Conservation (phyloP, 2,329 filamentous ascomycete genomes). For the Fusarium temperatum region DNA sequence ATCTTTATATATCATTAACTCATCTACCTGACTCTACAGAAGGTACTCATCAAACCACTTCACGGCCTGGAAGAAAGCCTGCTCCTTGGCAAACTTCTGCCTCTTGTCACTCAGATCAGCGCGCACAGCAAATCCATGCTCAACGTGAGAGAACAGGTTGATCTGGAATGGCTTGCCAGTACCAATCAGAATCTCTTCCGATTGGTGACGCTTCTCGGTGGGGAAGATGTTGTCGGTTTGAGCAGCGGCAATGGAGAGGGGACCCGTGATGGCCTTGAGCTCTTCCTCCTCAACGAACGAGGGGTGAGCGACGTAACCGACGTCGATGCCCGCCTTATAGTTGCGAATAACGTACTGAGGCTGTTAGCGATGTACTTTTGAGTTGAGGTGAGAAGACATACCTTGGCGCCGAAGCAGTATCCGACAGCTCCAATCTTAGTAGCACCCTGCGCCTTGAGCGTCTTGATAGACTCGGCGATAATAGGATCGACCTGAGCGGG, state of each 20-base stretch:
- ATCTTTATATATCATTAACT: not conserved
- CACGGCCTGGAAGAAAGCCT: conserved; percentile 79
- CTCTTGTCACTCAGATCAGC: conserved; percentile 62
- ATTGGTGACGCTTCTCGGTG: conserved; percentile 60
- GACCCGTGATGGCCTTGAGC: conserved; percentile 63
- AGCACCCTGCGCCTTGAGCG: conserved; percentile 62
- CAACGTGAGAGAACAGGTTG: conserved; percentile 72
- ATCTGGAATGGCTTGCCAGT: conserved; percentile 71
- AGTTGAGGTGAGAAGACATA: conserved; percentile 46
- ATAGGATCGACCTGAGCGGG: conserved; percentile 47
- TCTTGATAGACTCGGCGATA: conserved; percentile 56
- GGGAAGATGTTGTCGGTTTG: conserved; percentile 70
- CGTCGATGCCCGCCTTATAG: conserved; percentile 64
- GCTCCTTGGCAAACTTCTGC: conserved; percentile 77
- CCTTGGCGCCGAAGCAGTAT: conserved; percentile 73
- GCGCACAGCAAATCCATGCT: conserved; percentile 79
- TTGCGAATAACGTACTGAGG: conserved; percentile 74
- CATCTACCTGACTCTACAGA: not conserved
- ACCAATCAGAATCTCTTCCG: conserved; percentile 66
- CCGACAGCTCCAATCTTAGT: conserved; percentile 65
- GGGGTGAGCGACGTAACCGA: conserved; percentile 71
- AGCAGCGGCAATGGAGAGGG: conserved; percentile 70
- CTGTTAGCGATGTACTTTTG: not conserved
- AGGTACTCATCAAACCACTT: conserved; percentile 73
- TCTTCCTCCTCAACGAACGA: conserved; percentile 68